These are phyloP conservation scores for Trichoderma arundinaceum DNA, from an alignment of 2,329 filamentous ascomycete genomes.

Conservation along the genomic window DNA sequence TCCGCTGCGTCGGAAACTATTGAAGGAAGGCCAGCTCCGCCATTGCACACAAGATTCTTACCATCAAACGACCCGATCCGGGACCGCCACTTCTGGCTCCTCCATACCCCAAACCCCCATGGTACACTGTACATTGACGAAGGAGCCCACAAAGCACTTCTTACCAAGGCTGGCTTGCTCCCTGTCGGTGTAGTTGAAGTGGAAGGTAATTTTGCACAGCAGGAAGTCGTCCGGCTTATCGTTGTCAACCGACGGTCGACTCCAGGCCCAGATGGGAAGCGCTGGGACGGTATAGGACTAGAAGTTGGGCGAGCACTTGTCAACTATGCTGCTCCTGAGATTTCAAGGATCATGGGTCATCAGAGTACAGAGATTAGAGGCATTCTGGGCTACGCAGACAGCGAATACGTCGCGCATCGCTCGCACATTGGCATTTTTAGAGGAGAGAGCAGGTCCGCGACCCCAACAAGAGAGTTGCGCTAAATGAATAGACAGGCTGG, in stretches of 20 bases:
- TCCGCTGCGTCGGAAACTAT: slow-evolving; percentile 36
- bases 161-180: slow-evolving; percentile 83
- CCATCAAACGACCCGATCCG: slow-evolving; percentile 83
- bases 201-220: slow-evolving; percentile 85
- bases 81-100: slow-evolving; percentile 95
- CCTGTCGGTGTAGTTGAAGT: slow-evolving; percentile 91
- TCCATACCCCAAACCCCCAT: slow-evolving; percentile 88
- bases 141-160: slow-evolving; percentile 82
- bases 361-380: slow-evolving; percentile 81
- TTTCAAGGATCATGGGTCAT: slow-evolving; percentile 80
- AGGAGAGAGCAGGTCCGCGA: slow-evolving; percentile 59
- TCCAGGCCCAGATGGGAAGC: slow-evolving; percentile 50
- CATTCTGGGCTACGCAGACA: slow-evolving; percentile 88
- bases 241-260: slow-evolving; percentile 69
- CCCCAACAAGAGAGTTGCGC: slow-evolving; percentile 46
- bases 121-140: slow-evolving; percentile 91
- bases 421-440: slow-evolving; percentile 83
- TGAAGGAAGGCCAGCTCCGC: slow-evolving; percentile 45
- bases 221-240: slow-evolving; percentile 87
- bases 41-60: slow-evolving; percentile 89
- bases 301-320: slow-evolving; percentile 90
- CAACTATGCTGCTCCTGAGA: slow-evolving; percentile 89
- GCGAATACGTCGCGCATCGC: slow-evolving; percentile 87
- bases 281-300: slow-evolving; percentile 58
- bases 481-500: neutral